Evolutionary conservation across 768 basidiomycete genomes (phyloP), one percentile per base, ranked within the genome.

Genomic region (Sarcomyxa edulis): DNA sequence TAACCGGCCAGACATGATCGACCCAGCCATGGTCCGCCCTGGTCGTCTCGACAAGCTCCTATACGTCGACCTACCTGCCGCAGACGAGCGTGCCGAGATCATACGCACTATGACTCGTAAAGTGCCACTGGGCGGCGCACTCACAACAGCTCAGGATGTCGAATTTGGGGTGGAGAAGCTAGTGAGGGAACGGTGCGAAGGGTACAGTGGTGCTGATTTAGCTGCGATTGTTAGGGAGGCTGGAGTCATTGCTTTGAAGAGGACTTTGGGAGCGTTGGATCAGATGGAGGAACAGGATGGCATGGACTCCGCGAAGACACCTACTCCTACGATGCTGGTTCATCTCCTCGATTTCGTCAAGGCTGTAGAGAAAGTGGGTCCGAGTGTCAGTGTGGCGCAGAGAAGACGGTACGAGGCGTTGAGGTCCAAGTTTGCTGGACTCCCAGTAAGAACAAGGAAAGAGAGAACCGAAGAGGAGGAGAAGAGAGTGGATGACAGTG

Each of bases 21-120:
- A 97, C 54, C 94, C 93, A 1, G 93, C 94, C 6, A 94, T 95
- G 92, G 89, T 91, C 37, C 85, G 93, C n/a, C 94, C 94, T 0
- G 93, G 94, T 0, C 77, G 94, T 7, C 74, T 97, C 8, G 94
- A 96, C 65, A 96, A 96, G 58, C 72, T 95, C 5, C 71, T 96
- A 29, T 97, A 93, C 51, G 91, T 96, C 50, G 93, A 95, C 59
- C 69, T 95, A 0, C 94, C 93, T 15, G 64, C 69, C 0, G 46
- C 80, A 0, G 53, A 62, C 20, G 94, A 94, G 58, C 80, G 92
- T 15, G 76, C 71, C 5, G 93, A 96, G 56, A 95, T 97, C 44
- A 56, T 93, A 32, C 71, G 78, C 30, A 93, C 90, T 4, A 68
- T 94, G 51, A 69, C 72, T 24, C 69, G 81, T 23, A 73, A 74